Percentiles rank a stretch among this genome's conserved stretches.
These are phyloP conservation scores for Populus alba DNA, from an alignment of 345 rosid genomes.

Conservation along the genomic window DNA sequence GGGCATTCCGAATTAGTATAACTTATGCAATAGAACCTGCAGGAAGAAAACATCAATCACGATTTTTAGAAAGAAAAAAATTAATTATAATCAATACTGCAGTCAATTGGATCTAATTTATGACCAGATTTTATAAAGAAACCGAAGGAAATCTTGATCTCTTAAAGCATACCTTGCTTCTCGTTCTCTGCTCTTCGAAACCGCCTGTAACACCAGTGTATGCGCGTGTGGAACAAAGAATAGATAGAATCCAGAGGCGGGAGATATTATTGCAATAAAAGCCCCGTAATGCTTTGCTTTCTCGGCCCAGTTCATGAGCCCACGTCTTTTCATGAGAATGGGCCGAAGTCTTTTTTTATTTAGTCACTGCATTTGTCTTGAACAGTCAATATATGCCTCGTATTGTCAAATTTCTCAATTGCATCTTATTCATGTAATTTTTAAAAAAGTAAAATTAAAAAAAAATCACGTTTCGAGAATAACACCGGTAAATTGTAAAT, in stretches of 20 bases:
- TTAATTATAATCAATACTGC: not conserved
- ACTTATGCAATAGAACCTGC: conserved; percentile 2
- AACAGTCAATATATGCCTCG: not conserved
- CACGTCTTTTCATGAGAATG: not conserved
- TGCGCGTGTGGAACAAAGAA: not conserved
- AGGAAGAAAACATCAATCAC: not conserved
- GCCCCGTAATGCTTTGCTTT: not conserved
- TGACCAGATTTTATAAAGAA: not conserved
- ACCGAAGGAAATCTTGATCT: too few relatives aligned
- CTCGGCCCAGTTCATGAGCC: not conserved
- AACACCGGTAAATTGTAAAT: too few relatives aligned
- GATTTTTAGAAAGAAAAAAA: not conserved
- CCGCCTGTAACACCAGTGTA: not conserved
- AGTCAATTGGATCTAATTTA: not conserved
- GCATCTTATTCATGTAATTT: not conserved
- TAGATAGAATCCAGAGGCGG: not conserved
- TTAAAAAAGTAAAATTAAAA: too few relatives aligned
- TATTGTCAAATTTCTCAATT: not conserved
- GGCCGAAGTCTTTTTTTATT: not conserved
- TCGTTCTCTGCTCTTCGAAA: not conserved
- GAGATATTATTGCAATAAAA: not conserved
- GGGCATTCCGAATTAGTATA: conserved; percentile 11
- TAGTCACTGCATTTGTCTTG: not conserved
- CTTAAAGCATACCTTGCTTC: not conserved
- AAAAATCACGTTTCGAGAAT: too few relatives aligned